phyloP scores from a whole-genome alignment of 768 basidiomycete genomes.

The Suillus placidus region DNA sequence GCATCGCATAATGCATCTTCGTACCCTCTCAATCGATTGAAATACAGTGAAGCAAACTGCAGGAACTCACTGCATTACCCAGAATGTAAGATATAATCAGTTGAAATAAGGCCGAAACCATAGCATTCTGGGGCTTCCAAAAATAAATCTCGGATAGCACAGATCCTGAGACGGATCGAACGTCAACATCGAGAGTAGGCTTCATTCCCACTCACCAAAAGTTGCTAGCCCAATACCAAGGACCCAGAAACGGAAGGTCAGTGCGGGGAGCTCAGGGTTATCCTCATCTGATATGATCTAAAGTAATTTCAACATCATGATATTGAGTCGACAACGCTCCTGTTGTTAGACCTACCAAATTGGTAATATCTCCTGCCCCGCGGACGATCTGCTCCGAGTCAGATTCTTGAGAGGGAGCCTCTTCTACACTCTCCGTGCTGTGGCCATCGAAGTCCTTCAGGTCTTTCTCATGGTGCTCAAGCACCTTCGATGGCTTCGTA shows the following conservation, averaged over 20 bases:
- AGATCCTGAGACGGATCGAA: slow-evolving; percentile 29
- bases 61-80: slow-evolving; percentile 50
- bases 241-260: slow-evolving; percentile 52
- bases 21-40: neutral
- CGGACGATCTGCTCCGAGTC: slow-evolving; percentile 12
- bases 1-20: slow-evolving; percentile 21
- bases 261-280: slow-evolving; percentile 48
- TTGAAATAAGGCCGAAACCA: slow-evolving; percentile 57
- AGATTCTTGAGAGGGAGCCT: slow-evolving; percentile 7
- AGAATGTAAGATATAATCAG: slow-evolving; percentile 59
- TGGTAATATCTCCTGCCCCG: slow-evolving; percentile 14
- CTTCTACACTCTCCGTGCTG: slow-evolving; percentile 4
- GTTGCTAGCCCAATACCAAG: slow-evolving; percentile 52
- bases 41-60: slow-evolving; percentile 17
- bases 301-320: neutral
- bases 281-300: slow-evolving; percentile 53
- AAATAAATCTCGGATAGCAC: slow-evolving; percentile 38
- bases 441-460: slow-evolving; percentile 1
- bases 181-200: slow-evolving; percentile 17
- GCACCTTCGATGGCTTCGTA: neutral
- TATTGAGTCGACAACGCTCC: neutral
- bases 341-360: slow-evolving; percentile 6
- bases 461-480: slow-evolving; percentile 5
- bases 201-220: slow-evolving; percentile 33
- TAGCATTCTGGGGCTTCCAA: slow-evolving; percentile 49